A percentile compares a stretch with the other conserved stretches of the same genome.
phyloP scores from a whole-genome alignment of 2,329 filamentous ascomycete genomes.

The Colletotrichum falcatum region DNA sequence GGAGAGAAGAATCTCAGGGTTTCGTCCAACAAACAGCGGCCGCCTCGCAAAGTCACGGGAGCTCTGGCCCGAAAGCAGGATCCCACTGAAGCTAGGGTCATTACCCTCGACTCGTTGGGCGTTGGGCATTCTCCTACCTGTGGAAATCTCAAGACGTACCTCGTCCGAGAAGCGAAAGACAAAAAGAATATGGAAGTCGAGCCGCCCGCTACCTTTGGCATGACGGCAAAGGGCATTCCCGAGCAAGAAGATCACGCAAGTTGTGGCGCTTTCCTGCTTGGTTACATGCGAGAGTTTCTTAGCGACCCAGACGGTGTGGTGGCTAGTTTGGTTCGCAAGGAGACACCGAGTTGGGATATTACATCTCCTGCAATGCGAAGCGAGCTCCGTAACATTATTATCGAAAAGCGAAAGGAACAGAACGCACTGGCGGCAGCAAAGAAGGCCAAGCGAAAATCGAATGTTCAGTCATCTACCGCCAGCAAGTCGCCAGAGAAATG shows the following conservation, averaged over 20 bases:
- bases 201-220: slow-evolving; percentile 55
- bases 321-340: slow-evolving; percentile 71
- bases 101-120: slow-evolving; percentile 91
- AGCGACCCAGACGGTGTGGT: slow-evolving; percentile 79
- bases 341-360: slow-evolving; percentile 65
- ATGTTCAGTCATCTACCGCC: slow-evolving; percentile 44
- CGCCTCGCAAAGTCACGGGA: slow-evolving; percentile 33
- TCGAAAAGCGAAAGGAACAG: slow-evolving; percentile 71
- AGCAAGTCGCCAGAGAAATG: slow-evolving; percentile 14
- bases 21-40: slow-evolving; percentile 24
- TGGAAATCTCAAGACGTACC: slow-evolving; percentile 78
- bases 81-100: slow-evolving; percentile 73
- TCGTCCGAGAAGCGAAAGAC: slow-evolving; percentile 77
- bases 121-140: slow-evolving; percentile 72
- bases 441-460: slow-evolving; percentile 50
- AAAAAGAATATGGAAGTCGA: slow-evolving; percentile 62
- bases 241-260: slow-evolving; percentile 87
- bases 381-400: slow-evolving; percentile 74
- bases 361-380: slow-evolving; percentile 70
- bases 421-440: slow-evolving; percentile 56
- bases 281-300: slow-evolving; percentile 87
- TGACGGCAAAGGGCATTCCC: slow-evolving; percentile 82
- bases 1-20: not conserved
- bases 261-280: slow-evolving; percentile 88
- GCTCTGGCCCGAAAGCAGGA: slow-evolving; percentile 56